A percentile compares a stretch with the other conserved stretches of the same genome.
Conservation (phyloP, 306 rosid genomes). For the Rosa persica region DNA sequence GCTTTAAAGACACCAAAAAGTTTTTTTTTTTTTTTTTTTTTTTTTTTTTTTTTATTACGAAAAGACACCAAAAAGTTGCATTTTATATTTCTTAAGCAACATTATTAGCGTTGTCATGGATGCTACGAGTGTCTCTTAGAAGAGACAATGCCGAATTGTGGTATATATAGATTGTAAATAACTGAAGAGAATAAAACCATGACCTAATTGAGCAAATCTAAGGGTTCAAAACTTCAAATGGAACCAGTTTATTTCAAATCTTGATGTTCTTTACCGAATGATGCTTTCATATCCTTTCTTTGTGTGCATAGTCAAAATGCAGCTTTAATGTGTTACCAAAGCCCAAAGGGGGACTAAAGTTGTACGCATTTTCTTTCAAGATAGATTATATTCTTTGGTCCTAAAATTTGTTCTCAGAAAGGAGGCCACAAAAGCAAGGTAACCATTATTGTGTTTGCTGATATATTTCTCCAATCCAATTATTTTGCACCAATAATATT, state of each 20-base stretch:
- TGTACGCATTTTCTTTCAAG: conserved; percentile 32
- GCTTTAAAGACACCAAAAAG: no score
- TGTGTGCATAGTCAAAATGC: conserved; percentile 23
- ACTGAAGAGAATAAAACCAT: neutral
- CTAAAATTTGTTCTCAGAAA: conserved; percentile 42
- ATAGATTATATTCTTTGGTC: conserved; percentile 37
- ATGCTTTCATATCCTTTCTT: neutral
- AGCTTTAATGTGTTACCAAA: conserved; percentile 33
- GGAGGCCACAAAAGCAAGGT: conserved; percentile 45
- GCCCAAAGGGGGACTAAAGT: conserved; percentile 37
- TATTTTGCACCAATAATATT: conserved; percentile 32
- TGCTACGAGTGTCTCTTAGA: no score
- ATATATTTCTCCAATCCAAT: conserved; percentile 32
- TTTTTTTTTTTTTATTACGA: no score
- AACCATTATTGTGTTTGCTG: conserved; percentile 48
- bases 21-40: no score
- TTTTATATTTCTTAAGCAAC: no score
- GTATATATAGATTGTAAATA: no score
- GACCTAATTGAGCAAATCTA: neutral
- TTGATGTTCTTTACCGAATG: neutral
- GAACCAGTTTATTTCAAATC: neutral
- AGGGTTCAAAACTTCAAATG: neutral
- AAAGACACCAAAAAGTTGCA: no score
- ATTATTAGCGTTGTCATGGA: no score
- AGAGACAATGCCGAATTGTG: no score